Base-by-base conservation (phyloP, 2,329 filamentous ascomycete species). In the Clarireedia hainanense region DNA sequence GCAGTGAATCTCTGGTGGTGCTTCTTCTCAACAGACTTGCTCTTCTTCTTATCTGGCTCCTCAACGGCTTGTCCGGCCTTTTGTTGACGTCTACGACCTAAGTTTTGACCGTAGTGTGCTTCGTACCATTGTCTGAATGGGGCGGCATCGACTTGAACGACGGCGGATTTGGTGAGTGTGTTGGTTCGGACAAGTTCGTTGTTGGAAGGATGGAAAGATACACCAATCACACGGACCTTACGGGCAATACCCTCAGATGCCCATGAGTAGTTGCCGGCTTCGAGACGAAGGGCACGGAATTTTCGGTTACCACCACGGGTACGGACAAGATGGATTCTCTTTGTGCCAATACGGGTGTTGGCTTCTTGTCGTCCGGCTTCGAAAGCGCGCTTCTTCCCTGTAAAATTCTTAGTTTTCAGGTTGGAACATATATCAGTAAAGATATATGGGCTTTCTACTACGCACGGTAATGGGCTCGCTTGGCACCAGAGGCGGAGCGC, bases 51-150 rank as follows among this genome's bases (percentile, higher is more conserved):
- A 68, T 86, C 83, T 77, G 61, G 74, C 73, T 73, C 68, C 63
- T 64, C 59, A 57, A 62, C 63, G 55, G 70, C 68, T 69, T 79
- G 76, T 50, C 68, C 73, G 51, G 69, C 65, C 78, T 95, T 91
- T 76, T 86, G 82, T 82, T 96, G 91, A 79, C 91, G 89, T 79
- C 87, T 88, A 71, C 91, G 89, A 75, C 94, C 94, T 64, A 99
- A 74, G 70, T 81, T 70, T 77, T 89, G 83, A 74, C 94, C 94
- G 84, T 99, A 99, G 88, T 99, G 94, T 69, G 94, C 90, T 86
- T 99, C 94, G 80, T 95, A 99, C 94, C 94, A 99, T 81, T 97
- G 92, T 76, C 94, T 85, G 89, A 99, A 99, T 68, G 94, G 94
- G 64, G 94, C 90, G 71, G 95, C 94, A 78, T 99, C 94, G 79